A percentile compares a stretch with the other conserved stretches of the same genome.
Evolutionary conservation across 169 alveolate species (phyloP).

Genomic region (Eimeria maxima): DNA sequence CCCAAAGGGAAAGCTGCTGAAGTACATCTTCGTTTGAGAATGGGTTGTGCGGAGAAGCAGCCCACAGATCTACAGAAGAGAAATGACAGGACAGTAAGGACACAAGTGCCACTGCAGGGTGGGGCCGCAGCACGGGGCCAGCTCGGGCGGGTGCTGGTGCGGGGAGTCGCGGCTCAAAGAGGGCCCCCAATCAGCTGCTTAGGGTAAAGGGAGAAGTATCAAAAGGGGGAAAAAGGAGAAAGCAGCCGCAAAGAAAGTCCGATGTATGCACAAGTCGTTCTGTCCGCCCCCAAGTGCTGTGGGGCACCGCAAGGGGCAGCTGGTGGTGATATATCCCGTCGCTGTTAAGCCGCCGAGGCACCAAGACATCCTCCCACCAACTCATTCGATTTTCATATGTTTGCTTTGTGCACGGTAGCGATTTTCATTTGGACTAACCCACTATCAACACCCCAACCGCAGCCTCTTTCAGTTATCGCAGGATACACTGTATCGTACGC

Average conservation of each 20-base stretch:
- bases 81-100: conserved; percentile 4
- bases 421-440: neutral
- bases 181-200: conserved; percentile 54
- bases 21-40: conserved; percentile 74
- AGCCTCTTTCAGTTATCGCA: neutral
- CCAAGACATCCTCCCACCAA: conserved; percentile 12
- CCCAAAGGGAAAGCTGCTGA: conserved; percentile 85
- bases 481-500: neutral
- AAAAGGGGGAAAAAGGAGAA: neutral
- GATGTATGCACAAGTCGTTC: neutral
- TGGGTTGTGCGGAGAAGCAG: conserved; percentile 2
- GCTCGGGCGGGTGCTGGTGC: conserved; percentile 78
- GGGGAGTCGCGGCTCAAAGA: conserved; percentile 63
- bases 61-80: conserved; percentile 15
- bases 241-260: conserved; percentile 25
- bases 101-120: conserved; percentile 51
- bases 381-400: neutral
- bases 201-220: conserved; percentile 14
- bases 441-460: neutral
- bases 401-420: neutral
- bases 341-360: conserved; percentile 54
- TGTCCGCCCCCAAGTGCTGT: conserved; percentile 49
- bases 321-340: conserved; percentile 34
- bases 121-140: conserved; percentile 75
- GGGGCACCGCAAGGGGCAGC: conserved; percentile 82